A percentile compares a stretch with the other conserved stretches of the same genome.
These are phyloP conservation scores for Linum tenue DNA, from an alignment of 345 rosid species.

Conservation along the genomic window DNA sequence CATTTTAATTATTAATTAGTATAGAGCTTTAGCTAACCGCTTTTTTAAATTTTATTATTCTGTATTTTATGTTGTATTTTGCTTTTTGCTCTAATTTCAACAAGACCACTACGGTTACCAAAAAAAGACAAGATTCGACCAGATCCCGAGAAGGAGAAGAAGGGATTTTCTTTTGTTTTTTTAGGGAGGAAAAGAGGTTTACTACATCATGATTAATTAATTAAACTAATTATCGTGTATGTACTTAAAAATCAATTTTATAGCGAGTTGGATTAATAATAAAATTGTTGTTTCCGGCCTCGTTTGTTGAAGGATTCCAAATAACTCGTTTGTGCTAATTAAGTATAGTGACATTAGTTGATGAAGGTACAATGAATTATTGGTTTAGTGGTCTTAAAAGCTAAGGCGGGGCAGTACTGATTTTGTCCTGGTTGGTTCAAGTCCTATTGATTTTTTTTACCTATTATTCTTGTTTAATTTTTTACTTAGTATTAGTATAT, in stretches of 20 bases:
- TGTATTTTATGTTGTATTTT: background rate
- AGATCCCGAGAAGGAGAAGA: background rate
- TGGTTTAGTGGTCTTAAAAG: too few relatives aligned
- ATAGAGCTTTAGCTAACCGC: background rate
- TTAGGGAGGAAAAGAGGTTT: background rate
- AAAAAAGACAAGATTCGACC: background rate
- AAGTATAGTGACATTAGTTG: too few relatives aligned
- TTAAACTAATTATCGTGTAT: background rate
- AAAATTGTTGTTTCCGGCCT: background rate
- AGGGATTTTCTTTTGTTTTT: background rate
- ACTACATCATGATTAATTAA: too few relatives aligned
- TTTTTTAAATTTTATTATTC: too few relatives aligned
- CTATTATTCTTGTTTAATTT: too few relatives aligned
- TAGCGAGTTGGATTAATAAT: background rate
- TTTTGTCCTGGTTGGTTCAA: too few relatives aligned
- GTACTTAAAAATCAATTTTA: background rate
- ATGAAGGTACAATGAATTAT: too few relatives aligned
- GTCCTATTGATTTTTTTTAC: too few relatives aligned
- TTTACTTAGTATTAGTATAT: too few relatives aligned
- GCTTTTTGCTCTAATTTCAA: background rate
- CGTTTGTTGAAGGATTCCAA: background rate
- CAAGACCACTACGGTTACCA: background rate
- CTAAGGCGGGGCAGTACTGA: too few relatives aligned
- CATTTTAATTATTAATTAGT: background rate
- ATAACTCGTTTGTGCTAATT: too few relatives aligned